Evolutionary conservation across 495 filamentous ascomycete genomes (phyloP), one percentile per base, ranked within the genome.

Genomic region (Penicillium psychrofluorescens): DNA sequence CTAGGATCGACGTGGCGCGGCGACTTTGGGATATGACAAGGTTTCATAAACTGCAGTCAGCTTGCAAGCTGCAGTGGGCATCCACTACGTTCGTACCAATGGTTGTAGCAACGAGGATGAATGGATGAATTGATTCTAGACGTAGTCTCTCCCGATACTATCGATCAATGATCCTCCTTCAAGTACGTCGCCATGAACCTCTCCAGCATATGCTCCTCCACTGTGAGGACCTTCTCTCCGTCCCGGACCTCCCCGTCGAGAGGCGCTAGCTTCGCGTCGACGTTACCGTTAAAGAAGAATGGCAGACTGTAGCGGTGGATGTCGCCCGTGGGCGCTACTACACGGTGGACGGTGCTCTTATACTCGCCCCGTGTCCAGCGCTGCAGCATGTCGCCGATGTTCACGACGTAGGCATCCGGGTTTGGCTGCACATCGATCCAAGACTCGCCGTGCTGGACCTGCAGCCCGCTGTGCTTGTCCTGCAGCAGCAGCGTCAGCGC

Each of bases 231-330:
- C 31, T 58, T 41, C 11, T 51, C 54, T 7, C 39, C 45, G 10
- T 38, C 22, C 28, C 34, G 16, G 11, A 8, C 36, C 35, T 30
- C 38, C 13, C 53, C 53, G 49, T 58, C 51, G 11, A 62, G 38
- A 32, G 50, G 55, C 11, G 11, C 28, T 29, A 66, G 36, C 29
- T 43, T 42, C 31, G 28, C 55, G 48, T 66, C 61, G 34, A 60
- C 28, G 41, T 64, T 66, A 7, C 61, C 61, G 36, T 58, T 55
- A 41, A 68, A 67, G 54, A 74, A 72, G 48, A 70, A 72, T 0
- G 72, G 63, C 5, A 71, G 49, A 34, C 64, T 70, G 46, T 69
- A 74, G 22, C 70, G 56, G 33, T 72, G 62, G 1, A 32, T 50
- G 14, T 53, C 41, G 29, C 61, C 58, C 9, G 51, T 53, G 16